Evolutionary conservation across 345 rosid genomes (phyloP), one percentile per base, ranked within the genome.

Genomic region (Psidium guajava): DNA sequence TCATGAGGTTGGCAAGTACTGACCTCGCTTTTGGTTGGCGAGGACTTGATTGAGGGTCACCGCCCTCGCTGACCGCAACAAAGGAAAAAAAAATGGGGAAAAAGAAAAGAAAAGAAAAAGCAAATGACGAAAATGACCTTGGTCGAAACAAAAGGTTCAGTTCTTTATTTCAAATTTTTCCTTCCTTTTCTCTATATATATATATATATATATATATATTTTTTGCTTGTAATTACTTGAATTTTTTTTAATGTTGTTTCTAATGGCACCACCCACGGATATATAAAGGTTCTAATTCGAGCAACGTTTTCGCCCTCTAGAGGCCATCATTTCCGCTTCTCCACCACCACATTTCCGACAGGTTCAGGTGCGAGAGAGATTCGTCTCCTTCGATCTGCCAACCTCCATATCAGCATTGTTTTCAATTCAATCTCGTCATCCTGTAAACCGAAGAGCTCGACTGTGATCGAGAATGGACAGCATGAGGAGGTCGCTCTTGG

Each of bases 401-500:
- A 24, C 24, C 25, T 36, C 80, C 47, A 1, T 3, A 36, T 21
- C 14, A 69, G 47, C 47, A 36, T 32, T 25, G 25, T 11, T 36
- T 69, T 36, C 80, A 10, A 69, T 69, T 20, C 25, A 18, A 36
- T 69, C 12, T 54, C 24, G 57, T 8, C 57, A 20, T 54, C 57
- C 25, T 54, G 24, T 21, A 20, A 21, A 21, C 10, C 25, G 24
- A 54, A 22, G 24, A 54, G 57, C 57, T 54, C 57, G 9, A 50
- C 11, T 50, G 12, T 50, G 14, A 50, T 11, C 52, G 52, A 50
- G 11, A 89, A 92, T 95, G 94, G 96, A 91, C 56, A 86, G 80
- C 88, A 87, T 91, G 53, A 87, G 94, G 85, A 91, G 90, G 89
- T 91, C 92, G 52, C 74, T 93, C 54, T 69, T 90, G 10, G 86